These are phyloP conservation scores for Ceratocystis cacaofunesta DNA, from an alignment of 2,329 filamentous ascomycete species.

Conservation along the genomic window DNA sequence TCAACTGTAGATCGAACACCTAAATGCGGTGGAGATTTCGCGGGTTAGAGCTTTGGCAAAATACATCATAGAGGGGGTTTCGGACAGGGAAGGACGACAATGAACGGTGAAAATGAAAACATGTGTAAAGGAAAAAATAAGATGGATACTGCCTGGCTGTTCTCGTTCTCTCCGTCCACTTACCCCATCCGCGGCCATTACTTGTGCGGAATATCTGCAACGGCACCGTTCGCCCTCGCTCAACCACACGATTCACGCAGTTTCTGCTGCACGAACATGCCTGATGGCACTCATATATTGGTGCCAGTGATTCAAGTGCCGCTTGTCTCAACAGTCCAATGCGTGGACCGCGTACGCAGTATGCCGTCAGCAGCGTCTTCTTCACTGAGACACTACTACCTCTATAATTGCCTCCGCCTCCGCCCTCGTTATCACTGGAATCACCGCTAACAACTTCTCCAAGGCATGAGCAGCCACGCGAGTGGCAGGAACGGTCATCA, in stretches of 20 bases:
- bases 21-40: conserved; percentile 20
- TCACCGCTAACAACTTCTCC: conserved; percentile 42
- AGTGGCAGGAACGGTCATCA: conserved; percentile 50
- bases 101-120: background rate
- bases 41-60: background rate
- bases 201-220: conserved; percentile 63
- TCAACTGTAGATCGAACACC: conserved; percentile 49
- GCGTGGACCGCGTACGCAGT: conserved; percentile 40
- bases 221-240: conserved; percentile 53
- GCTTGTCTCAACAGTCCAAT: conserved; percentile 38
- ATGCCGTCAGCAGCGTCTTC: conserved; percentile 39
- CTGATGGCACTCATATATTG: conserved; percentile 70
- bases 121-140: background rate
- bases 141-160: background rate
- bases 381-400: conserved; percentile 7
- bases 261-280: conserved; percentile 47
- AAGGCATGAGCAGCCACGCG: conserved; percentile 53
- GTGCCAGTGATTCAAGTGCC: conserved; percentile 38
- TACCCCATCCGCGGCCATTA: conserved; percentile 57
- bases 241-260: conserved; percentile 65
- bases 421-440: conserved; percentile 23
- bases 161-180: conserved; percentile 19
- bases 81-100: background rate
- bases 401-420: conserved; percentile 15
- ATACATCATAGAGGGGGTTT: background rate